Percentiles rank a stretch among this genome's conserved stretches.
Conservation (phyloP, 1,284 basidiomycete species). For the Laetiporus sulphureus region DNA sequence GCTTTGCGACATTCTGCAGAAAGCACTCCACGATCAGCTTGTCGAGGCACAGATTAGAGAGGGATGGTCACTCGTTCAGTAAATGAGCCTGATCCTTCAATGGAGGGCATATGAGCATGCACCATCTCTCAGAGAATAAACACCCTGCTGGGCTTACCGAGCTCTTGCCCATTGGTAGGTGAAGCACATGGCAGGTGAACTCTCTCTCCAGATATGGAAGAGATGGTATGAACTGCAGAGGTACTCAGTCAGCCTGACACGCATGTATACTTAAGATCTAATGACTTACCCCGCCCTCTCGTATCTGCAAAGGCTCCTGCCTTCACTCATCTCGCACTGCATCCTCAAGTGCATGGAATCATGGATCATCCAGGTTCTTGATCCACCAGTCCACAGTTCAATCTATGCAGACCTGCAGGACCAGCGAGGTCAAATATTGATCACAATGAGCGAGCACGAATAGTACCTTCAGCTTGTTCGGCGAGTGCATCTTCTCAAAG, state of each 20-base stretch:
- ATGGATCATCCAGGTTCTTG: slow-evolving; percentile 74
- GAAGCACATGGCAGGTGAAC: slow-evolving; percentile 77
- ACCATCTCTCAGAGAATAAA: too few species aligned
- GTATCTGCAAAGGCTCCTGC: slow-evolving; percentile 76
- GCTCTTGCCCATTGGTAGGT: slow-evolving; percentile 86
- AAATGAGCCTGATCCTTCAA: slow-evolving; percentile 87
- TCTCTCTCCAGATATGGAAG: slow-evolving; percentile 91
- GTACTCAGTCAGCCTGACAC: too few species aligned
- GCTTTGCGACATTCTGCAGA: slow-evolving; percentile 34
- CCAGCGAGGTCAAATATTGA: too few species aligned
- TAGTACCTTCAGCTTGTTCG: slow-evolving; percentile 72
- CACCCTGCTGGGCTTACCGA: too few species aligned
- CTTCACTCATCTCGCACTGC: slow-evolving; percentile 86
- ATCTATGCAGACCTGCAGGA: slow-evolving; percentile 69
- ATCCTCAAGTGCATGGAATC: slow-evolving; percentile 78
- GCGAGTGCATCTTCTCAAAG: slow-evolving; percentile 60
- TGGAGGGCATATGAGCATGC: not conserved
- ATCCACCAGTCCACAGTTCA: slow-evolving; percentile 96
- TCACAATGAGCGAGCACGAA: too few species aligned
- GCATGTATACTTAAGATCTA: slow-evolving; percentile 9
- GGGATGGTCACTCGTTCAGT: slow-evolving; percentile 76
- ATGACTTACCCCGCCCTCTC: slow-evolving; percentile 84
- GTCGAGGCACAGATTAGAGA: slow-evolving; percentile 69
- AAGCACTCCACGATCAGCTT: slow-evolving; percentile 73
- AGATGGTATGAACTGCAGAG: slow-evolving; percentile 74